Evolutionary conservation across 176 grass and related monocot genomes (phyloP), one percentile per base, ranked within the genome.

Genomic region (Avena sativa): DNA sequence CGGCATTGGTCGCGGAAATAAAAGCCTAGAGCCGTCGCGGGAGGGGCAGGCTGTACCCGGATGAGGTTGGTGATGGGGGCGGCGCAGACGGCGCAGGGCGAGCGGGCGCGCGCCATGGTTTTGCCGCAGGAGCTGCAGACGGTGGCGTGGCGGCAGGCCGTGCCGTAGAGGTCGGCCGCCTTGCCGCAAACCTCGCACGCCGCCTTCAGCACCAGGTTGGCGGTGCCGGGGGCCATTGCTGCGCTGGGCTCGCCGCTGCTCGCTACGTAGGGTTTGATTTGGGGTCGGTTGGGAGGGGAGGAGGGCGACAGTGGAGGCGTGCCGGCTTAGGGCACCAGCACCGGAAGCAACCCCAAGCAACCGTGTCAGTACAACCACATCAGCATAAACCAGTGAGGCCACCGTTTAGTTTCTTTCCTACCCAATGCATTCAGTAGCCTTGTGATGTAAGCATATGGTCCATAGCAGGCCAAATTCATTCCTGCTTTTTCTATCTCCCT

Each of bases 71-170:
- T 89, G 63, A 95, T 65, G 38, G 87, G 87, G 58, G 93, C 43
- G 49, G 74, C 74, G 79, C 96, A 98, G 81, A 94, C 48, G 48
- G 53, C 44, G 85, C 93, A 95, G 36, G 84, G 68, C 1, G 44
- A 44, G 84, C 84, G 70, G 52, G 65, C 70, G 28, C 62, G 83
- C 13, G 88, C 96, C 96, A 89, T 83, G 74, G 81, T 20, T 52
- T 71, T 76, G 84, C 88, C 96, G 64, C 93, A 98, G 62, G 79
- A 77, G 69, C 50, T 40, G 87, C 92, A 95, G 74, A 98, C 88
- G 7, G 96, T 98, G 61, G 83, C 81, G 93, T 94, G 96, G 74
- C 91, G 88, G 90, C 93, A 95, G 3, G 66, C 66, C 74, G 81
- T 94, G 36, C 83, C 83, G 85, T 93, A 93, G 61, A 98, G 93